Conservation (phyloP, 192 early-diverging fungal genomes). For the Lobulomyces angularis region DNA sequence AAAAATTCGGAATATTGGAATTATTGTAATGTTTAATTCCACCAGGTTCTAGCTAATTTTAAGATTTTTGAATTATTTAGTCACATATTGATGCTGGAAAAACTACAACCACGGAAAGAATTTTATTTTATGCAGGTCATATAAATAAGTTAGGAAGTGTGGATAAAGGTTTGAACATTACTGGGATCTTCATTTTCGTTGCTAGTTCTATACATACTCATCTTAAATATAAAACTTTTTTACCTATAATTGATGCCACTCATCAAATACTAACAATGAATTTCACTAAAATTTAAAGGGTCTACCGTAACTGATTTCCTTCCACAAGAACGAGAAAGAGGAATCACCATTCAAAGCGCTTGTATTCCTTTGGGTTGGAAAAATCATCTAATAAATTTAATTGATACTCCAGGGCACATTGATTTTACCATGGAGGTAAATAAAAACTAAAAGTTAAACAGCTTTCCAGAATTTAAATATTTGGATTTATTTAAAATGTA, state of each 20-base stretch:
- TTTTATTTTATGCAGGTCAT: slow-evolving; percentile 89
- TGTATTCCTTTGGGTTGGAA: slow-evolving; percentile 70
- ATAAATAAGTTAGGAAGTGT: slow-evolving; percentile 74
- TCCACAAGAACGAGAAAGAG: slow-evolving; percentile 74
- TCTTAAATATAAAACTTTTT: slow-evolving; percentile 4
- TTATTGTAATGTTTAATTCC: too few relatives aligned
- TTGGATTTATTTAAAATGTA: too few relatives aligned
- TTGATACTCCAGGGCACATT: slow-evolving; percentile 92
- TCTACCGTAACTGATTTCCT: slow-evolving; percentile 90
- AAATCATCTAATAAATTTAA: slow-evolving; percentile 70
- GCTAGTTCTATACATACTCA: neutral
- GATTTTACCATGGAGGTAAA: slow-evolving; percentile 96
- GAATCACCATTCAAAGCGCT: slow-evolving; percentile 88
- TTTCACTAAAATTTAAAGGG: too few relatives aligned
- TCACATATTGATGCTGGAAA: slow-evolving; percentile 93
- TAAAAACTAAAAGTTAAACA: too few relatives aligned
- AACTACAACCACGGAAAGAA: slow-evolving; percentile 95
- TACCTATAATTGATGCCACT: neutral
- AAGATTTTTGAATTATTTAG: too few relatives aligned
- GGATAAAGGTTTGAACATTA: slow-evolving; percentile 11
- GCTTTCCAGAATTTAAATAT: too few relatives aligned
- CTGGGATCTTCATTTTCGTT: neutral
- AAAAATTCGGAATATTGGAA: slow-evolving; percentile 73
- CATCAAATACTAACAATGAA: slow-evolving; percentile 68
- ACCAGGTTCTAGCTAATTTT: too few relatives aligned